These are phyloP conservation scores for Hordeum pubiflorum DNA, from an alignment of 202 grass and related monocot genomes.

Conservation along the genomic window DNA sequence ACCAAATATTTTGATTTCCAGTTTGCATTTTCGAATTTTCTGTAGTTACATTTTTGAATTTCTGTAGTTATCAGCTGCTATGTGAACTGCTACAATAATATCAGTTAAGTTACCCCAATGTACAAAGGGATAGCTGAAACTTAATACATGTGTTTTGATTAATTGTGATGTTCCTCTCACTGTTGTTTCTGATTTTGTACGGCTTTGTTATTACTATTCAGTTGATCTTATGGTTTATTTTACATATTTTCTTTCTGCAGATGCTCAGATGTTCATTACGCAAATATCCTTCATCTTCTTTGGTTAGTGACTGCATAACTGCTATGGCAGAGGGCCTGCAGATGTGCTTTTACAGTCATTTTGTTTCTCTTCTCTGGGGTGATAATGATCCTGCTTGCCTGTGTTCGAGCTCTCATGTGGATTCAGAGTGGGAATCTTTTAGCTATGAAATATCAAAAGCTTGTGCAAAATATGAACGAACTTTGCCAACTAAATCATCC, in stretches of 20 bases:
- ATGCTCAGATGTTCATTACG: conserved; percentile 74
- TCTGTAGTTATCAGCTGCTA: too few relatives aligned
- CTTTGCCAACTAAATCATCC: conserved; percentile 30
- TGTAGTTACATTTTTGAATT: too few relatives aligned
- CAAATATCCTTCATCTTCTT: conserved; percentile 65
- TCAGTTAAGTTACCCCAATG: neutral
- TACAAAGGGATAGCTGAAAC: neutral
- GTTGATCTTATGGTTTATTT: conserved; percentile 29
- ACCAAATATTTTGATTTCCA: neutral
- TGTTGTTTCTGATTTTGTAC: neutral
- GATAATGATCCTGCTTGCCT: conserved; percentile 45
- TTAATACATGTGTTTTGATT: neutral
- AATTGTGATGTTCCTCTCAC: neutral
- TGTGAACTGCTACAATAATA: neutral
- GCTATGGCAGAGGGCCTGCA: conserved; percentile 86
- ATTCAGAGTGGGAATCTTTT: conserved; percentile 92
- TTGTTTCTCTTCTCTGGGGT: conserved; percentile 82
- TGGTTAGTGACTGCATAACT: conserved; percentile 87
- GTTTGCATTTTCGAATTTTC: neutral
- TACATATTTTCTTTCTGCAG: conserved; percentile 35
- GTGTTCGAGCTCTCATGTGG: conserved; percentile 40
- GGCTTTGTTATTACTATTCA: conserved; percentile 15
- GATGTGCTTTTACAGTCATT: conserved; percentile 55
- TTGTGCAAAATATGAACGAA: conserved; percentile 45
- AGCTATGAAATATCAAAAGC: conserved; percentile 53